Evolutionary conservation across 2,329 filamentous ascomycete genomes (phyloP).

Genomic region (Sclerotinia trifoliorum): DNA sequence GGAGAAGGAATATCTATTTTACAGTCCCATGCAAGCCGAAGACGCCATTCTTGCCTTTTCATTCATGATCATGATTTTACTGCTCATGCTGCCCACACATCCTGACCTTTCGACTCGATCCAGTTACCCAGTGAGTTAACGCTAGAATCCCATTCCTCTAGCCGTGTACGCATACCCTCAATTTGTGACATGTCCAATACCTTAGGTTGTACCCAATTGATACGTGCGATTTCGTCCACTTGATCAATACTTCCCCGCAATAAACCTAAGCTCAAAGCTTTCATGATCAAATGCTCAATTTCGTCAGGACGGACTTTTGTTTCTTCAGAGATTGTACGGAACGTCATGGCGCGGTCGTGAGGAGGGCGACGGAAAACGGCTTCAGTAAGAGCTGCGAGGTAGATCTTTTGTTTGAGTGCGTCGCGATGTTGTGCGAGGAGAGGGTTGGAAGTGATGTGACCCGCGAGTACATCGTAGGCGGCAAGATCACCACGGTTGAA

Average conservation of each 20-base stretch:
- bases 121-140: constrained; percentile 96
- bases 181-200: constrained; percentile 96
- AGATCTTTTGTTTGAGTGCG: constrained; percentile 96
- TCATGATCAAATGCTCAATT: constrained; percentile 99
- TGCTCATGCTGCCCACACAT: constrained; percentile 84
- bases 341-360: constrained; percentile 93
- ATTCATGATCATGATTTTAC: constrained; percentile 11
- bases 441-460: constrained; percentile 75
- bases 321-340: constrained; percentile 81
- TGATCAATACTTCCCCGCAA: constrained; percentile 93
- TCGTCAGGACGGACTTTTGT: constrained; percentile 88
- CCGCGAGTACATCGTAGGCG: constrained; percentile 79
- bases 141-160: constrained; percentile 93
- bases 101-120: constrained; percentile 91
- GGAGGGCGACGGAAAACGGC: constrained; percentile 93
- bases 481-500: constrained; percentile 94
- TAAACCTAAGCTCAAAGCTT: constrained; percentile 90
- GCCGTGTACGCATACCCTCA: constrained; percentile 79
- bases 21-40: constrained; percentile 34
- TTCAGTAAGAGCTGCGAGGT: constrained; percentile 92
- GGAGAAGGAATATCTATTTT: constrained; percentile 34
- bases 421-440: constrained; percentile 76
- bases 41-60: constrained; percentile 31
- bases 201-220: constrained; percentile 99
- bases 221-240: constrained; percentile 88